Percentiles rank a stretch among this genome's conserved stretches.
Conservation (phyloP, 495 filamentous ascomycete genomes). For the Tuber umbilicatum region DNA sequence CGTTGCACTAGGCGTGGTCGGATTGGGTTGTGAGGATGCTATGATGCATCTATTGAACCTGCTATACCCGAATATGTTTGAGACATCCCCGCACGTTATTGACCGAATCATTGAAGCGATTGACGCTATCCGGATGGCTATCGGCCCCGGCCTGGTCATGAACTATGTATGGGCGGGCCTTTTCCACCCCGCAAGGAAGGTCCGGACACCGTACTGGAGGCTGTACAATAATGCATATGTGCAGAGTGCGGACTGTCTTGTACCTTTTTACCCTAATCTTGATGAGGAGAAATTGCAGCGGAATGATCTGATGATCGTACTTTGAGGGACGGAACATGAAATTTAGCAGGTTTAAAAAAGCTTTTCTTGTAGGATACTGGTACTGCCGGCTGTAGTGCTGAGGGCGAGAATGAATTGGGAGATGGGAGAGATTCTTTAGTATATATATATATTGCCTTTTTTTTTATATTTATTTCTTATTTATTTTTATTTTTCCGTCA, state of each 20-base stretch:
- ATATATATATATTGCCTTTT: not conserved
- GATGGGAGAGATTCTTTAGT: not conserved
- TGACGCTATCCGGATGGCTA: constrained; percentile 88
- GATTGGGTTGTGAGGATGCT: constrained; percentile 95
- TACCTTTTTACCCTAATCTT: constrained; percentile 86
- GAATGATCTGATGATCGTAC: constrained; percentile 73
- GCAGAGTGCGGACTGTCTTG: constrained; percentile 83
- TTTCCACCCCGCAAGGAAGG: constrained; percentile 94
- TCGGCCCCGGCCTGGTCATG: constrained; percentile 83
- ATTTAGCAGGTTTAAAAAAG: constrained; percentile 23
- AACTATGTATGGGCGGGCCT: constrained; percentile 97
- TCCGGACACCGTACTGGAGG: constrained; percentile 85
- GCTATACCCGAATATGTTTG: constrained; percentile 94
- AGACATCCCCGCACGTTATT: constrained; percentile 97
- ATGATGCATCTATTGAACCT: constrained; percentile 97
- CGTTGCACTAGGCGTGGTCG: constrained; percentile 89
- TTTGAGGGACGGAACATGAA: constrained; percentile 48
- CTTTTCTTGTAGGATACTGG: constrained; percentile 33
- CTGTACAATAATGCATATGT: constrained; percentile 98
- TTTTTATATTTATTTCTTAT: not conserved
- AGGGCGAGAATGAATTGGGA: not conserved
- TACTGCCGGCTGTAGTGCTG: constrained; percentile 20
- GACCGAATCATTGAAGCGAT: constrained; percentile 96
- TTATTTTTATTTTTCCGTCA: not conserved
- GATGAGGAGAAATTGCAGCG: constrained; percentile 65